These are phyloP conservation scores for Osmanthus fragrans DNA, from an alignment of 257 asterid species.

Conservation along the genomic window DNA sequence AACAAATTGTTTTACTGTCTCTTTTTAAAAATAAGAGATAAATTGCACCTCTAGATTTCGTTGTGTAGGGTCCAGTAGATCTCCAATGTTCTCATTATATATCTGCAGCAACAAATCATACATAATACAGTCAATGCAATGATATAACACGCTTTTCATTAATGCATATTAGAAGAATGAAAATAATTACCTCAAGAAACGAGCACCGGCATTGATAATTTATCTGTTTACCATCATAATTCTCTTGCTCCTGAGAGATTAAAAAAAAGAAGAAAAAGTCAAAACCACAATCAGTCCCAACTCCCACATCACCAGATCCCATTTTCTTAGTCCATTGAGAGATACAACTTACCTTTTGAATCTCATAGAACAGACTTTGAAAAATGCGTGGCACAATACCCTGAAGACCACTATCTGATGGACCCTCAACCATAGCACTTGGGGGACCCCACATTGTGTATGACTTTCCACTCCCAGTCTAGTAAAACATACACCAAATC, in stretches of 20 bases:
- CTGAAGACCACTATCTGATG: constrained; percentile 61
- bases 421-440: constrained; percentile 81
- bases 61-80: constrained; percentile 84
- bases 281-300: constrained; percentile 9
- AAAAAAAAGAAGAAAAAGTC: background rate
- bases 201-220: constrained; percentile 96
- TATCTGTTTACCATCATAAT: constrained; percentile 60
- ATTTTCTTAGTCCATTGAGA: constrained; percentile 2
- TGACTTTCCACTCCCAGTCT: constrained; percentile 98
- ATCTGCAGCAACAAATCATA: constrained; percentile 47
- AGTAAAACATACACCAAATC: background rate
- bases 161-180: background rate
- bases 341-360: constrained; percentile 57
- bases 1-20: background rate
- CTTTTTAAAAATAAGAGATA: background rate
- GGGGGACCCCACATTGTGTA: constrained; percentile 99
- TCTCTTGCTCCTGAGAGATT: constrained; percentile 63
- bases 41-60: constrained; percentile 69
- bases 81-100: constrained; percentile 84
- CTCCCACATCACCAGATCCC: constrained; percentile 3
- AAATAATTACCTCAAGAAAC: constrained; percentile 74
- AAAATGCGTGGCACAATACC: constrained; percentile 92
- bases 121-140: background rate
- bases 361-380: constrained; percentile 71
- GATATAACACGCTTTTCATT: background rate